phyloP scores from a whole-genome alignment of 169 alveolate species.

The Plasmodium gaboni region DNA sequence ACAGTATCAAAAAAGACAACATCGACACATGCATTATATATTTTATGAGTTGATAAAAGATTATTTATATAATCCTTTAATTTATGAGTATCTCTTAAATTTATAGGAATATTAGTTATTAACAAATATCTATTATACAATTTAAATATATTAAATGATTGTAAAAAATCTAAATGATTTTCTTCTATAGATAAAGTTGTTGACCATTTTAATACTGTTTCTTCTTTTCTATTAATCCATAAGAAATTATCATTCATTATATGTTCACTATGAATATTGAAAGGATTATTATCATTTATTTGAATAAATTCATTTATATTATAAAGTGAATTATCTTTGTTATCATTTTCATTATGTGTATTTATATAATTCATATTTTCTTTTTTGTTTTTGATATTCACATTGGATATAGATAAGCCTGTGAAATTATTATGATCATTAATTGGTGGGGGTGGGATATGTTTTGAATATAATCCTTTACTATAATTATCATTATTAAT shows the following conservation, averaged over 20 bases:
- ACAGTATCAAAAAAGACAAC: constrained; percentile 1
- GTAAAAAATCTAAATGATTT: constrained; percentile 44
- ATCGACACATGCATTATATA: constrained; percentile 15
- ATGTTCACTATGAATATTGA: constrained; percentile 25
- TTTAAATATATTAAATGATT: constrained; percentile 10
- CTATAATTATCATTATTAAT: neutral
- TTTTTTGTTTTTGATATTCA: neutral
- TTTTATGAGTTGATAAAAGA: constrained; percentile 3
- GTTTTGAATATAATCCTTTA: constrained; percentile 3
- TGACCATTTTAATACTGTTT: constrained; percentile 25
- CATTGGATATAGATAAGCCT: neutral
- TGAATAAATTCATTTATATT: neutral
- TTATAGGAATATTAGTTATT: constrained; percentile 26
- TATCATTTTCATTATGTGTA: neutral
- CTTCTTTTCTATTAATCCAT: constrained; percentile 44
- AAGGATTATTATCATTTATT: constrained; percentile 47
- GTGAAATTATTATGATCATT: neutral
- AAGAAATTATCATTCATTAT: constrained; percentile 21
- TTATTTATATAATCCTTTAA: constrained; percentile 24
- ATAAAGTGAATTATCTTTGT: neutral
- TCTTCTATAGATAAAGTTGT: constrained; percentile 36
- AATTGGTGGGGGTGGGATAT: neutral
- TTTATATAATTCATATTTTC: neutral
- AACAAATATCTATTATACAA: constrained; percentile 30
- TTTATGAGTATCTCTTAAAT: constrained; percentile 13